These are phyloP conservation scores for Thermomucor indicae-seudaticae DNA, from an alignment of 371 early-diverging fungal genomes.

Conservation along the genomic window DNA sequence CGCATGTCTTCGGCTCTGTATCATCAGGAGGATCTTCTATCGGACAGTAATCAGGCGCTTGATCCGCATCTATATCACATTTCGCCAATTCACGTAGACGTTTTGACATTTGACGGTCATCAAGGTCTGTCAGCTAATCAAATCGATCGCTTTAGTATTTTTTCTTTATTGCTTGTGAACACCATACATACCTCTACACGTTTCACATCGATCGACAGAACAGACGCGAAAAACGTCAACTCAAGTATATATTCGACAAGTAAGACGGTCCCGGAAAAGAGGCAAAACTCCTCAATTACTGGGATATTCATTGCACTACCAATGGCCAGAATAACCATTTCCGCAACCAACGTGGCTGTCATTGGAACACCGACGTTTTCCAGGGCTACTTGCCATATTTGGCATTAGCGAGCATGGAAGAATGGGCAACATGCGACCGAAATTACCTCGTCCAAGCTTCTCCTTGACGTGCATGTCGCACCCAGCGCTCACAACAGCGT, in stretches of 20 bases:
- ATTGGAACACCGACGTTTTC: slow-evolving; percentile 60
- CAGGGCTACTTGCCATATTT: slow-evolving; percentile 26
- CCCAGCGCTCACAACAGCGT: slow-evolving; percentile 63
- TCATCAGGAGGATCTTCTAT: slow-evolving; percentile 18
- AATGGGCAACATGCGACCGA: neutral
- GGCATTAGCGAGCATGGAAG: neutral
- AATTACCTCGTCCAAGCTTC: slow-evolving; percentile 59
- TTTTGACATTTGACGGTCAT: slow-evolving; percentile 23
- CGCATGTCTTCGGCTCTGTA: slow-evolving; percentile 12
- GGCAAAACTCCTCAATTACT: slow-evolving; percentile 67
- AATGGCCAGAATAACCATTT: slow-evolving; percentile 48
- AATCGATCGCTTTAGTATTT: neutral
- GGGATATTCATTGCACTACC: slow-evolving; percentile 55
- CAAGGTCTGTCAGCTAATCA: slow-evolving; percentile 23
- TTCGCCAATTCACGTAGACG: slow-evolving; percentile 20
- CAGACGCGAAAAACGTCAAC: slow-evolving; percentile 68
- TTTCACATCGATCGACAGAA: slow-evolving; percentile 72
- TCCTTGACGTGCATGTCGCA: slow-evolving; percentile 66
- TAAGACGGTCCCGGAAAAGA: slow-evolving; percentile 59
- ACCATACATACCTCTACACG: slow-evolving; percentile 55
- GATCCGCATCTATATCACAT: slow-evolving; percentile 14
- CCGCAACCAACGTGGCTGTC: slow-evolving; percentile 50
- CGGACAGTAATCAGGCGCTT: slow-evolving; percentile 18
- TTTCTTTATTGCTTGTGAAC: neutral
- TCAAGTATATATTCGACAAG: slow-evolving; percentile 68